Evolutionary conservation across 2,329 filamentous ascomycete species (phyloP).

Genomic region (Stachybotrys elegans): DNA sequence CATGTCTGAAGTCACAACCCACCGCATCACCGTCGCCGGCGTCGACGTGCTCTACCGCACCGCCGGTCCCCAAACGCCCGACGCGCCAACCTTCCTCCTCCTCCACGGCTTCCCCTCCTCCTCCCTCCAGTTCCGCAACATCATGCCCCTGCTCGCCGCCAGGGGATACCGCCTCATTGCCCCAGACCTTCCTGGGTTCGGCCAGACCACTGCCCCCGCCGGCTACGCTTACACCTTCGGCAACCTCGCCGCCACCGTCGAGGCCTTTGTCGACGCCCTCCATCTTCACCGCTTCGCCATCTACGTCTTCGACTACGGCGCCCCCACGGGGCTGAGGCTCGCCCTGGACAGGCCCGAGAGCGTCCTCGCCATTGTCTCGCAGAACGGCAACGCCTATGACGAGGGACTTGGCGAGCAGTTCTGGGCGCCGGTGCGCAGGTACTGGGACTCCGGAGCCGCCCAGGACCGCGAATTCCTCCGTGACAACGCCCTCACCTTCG

Average conservation of each 20-base stretch:
- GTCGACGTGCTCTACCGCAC: conserved; percentile 35
- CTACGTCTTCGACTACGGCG: conserved; percentile 61
- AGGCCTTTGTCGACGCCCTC: conserved; percentile 43
- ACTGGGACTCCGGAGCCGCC: conserved; percentile 35
- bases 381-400: conserved; percentile 58
- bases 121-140: conserved; percentile 37
- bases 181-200: conserved; percentile 56
- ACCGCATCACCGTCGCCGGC: conserved; percentile 27
- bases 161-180: conserved; percentile 40
- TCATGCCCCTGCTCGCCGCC: conserved; percentile 34
- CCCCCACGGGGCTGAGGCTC: conserved; percentile 48
- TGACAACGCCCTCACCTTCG: conserved; percentile 26
- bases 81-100: conserved; percentile 32
- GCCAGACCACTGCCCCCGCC: conserved; percentile 45
- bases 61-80: conserved; percentile 17
- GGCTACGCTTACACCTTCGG: conserved; percentile 51
- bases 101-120: conserved; percentile 41
- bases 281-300: conserved; percentile 42
- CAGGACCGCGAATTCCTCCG: conserved; percentile 31
- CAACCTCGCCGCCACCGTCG: conserved; percentile 40
- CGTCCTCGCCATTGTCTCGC: conserved; percentile 48
- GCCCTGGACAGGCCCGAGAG: conserved; percentile 42
- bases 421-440: conserved; percentile 41
- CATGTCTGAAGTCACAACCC: too few species aligned
- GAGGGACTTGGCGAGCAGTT: conserved; percentile 47